Evolutionary conservation across 2,329 filamentous ascomycete genomes (phyloP).

Genomic region (Hymenoscyphus occultus): DNA sequence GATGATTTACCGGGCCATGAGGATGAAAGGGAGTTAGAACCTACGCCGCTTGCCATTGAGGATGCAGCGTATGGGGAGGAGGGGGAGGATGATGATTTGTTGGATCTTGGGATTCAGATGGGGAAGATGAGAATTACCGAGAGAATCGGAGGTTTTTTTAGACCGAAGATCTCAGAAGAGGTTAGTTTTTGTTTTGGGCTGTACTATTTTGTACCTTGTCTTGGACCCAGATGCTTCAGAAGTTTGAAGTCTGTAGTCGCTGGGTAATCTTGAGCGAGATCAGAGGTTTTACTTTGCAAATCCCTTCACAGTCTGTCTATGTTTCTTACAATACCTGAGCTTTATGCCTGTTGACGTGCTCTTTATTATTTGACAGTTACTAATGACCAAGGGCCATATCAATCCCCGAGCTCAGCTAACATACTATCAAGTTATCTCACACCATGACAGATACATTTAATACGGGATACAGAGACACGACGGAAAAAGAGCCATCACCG

Average conservation of each 20-base stretch:
- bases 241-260: background rate
- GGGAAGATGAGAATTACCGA: constrained; percentile 73
- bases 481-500: constrained; percentile 16
- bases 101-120: constrained; percentile 69
- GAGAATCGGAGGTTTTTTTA: constrained; percentile 68
- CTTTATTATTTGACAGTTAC: background rate
- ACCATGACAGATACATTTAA: constrained; percentile 23
- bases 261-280: background rate
- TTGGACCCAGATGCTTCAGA: background rate
- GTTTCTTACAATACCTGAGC: background rate
- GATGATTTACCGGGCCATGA: constrained; percentile 45
- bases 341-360: background rate
- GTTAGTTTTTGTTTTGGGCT: constrained; percentile 44
- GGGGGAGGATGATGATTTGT: constrained; percentile 61
- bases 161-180: constrained; percentile 69
- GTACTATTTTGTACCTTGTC: background rate
- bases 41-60: constrained; percentile 58
- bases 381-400: background rate
- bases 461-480: constrained; percentile 21
- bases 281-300: background rate
- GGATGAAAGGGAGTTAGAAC: constrained; percentile 61
- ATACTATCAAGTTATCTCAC: constrained; percentile 21
- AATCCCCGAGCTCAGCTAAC: background rate
- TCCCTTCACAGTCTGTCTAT: background rate
- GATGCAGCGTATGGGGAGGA: constrained; percentile 68